Evolutionary conservation across 202 grass and related monocot species (phyloP).

Genomic region (Schoenoplectus triqueter): DNA sequence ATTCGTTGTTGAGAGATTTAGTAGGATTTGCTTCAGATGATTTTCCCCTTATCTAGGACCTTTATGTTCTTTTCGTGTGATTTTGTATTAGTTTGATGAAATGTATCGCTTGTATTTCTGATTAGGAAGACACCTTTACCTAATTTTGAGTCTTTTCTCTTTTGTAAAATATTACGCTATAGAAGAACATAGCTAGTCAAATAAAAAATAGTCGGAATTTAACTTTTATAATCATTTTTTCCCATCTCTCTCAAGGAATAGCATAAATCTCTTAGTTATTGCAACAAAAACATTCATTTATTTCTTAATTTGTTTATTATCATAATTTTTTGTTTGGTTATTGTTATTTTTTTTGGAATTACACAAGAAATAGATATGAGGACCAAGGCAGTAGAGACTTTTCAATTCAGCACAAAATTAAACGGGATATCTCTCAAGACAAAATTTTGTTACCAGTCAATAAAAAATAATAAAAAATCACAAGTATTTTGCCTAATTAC

Average conservation of each 20-base stretch:
- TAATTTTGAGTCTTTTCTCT: no score
- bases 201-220: no score
- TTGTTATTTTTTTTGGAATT: not conserved
- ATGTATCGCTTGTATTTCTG: no score
- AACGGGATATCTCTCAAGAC: not conserved
- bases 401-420: not conserved
- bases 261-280: not conserved
- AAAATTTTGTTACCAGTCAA: not conserved
- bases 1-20: conserved; percentile 31
- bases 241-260: not conserved
- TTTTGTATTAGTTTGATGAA: not conserved
- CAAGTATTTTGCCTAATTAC: not conserved
- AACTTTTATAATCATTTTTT: not conserved
- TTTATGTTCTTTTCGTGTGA: not conserved
- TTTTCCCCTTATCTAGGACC: conserved; percentile 13
- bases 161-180: no score
- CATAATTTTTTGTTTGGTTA: not conserved
- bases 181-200: no score
- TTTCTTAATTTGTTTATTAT: not conserved
- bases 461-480: not conserved
- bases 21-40: not conserved
- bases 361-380: not conserved
- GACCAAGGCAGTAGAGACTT: not conserved
- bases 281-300: not conserved
- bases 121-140: no score